These are phyloP conservation scores for Malus hybrid DNA, from an alignment of 331 rosid species.

Conservation along the genomic window DNA sequence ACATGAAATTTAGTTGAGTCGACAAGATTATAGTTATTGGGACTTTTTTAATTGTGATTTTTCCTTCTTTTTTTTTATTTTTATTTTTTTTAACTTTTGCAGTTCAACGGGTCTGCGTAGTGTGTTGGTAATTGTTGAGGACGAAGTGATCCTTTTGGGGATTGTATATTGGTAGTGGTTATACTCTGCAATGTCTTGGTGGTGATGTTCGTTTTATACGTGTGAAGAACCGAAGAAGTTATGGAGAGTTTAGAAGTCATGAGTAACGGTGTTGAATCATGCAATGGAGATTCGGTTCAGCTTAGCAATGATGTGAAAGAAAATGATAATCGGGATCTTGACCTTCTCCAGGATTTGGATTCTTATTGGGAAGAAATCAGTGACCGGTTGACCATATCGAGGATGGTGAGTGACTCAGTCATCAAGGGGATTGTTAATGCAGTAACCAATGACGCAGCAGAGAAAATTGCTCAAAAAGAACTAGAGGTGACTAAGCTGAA, in stretches of 20 bases:
- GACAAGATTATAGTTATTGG: not conserved
- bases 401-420: conserved; percentile 86
- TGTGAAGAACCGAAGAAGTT: not conserved
- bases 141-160: not conserved
- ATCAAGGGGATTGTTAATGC: conserved; percentile 77
- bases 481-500: conserved; percentile 54
- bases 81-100: not conserved
- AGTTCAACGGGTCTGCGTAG: conserved; percentile 7
- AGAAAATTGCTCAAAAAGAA: conserved; percentile 66
- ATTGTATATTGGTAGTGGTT: not conserved
- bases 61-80: not conserved
- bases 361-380: conserved; percentile 46
- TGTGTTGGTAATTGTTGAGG: not conserved
- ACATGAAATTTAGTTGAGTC: not conserved
- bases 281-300: conserved; percentile 22
- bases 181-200: not conserved
- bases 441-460: conserved; percentile 54
- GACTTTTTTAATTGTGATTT: not conserved
- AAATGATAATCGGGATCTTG: conserved; percentile 33
- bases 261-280: not conserved
- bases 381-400: conserved; percentile 56
- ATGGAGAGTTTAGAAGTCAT: conserved; percentile 23
- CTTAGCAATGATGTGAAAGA: conserved; percentile 22
- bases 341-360: conserved; percentile 56
- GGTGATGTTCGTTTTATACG: not conserved